Evolutionary conservation across 2,329 filamentous ascomycete species (phyloP), one percentile per base, ranked within the genome.

Genomic region (Ophiostoma triangulosporum): DNA sequence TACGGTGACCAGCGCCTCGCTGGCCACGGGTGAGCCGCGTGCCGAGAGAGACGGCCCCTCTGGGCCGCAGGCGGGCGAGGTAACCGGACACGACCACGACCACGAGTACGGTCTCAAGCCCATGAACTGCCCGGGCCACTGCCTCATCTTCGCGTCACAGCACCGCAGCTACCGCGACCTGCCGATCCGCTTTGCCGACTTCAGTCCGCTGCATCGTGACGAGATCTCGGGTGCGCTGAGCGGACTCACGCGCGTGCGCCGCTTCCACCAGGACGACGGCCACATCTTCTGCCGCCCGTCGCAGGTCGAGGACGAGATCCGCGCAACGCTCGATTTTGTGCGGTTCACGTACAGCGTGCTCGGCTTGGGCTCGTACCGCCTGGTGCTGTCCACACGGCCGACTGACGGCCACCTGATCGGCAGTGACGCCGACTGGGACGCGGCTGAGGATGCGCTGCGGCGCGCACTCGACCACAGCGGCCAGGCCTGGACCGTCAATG

Each of bases 51-150:
- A 49, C 11, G 20, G n/a, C 6, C 15, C 12, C n/a, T n/a, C n/a
- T 4, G 33, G 11, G 2, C 11, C 11, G 11, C n/a, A 31, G 0
- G 40, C n/a, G 8, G 20, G 4, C 3, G 27, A 29, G 14, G 17
- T 14, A 33, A 3, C 31, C 4, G 31, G 3, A 33, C n/a, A n/a
- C n/a, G n/a, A 12, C 31, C 22, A 29, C 12, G 22, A 27, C 26
- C 43, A 83, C 58, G 84, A 86, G 57, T 94, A 87, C 67, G 87
- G 86, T 17, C 70, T 95, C 60, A 95, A 95, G 67, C 88, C 88
- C 14, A 95, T 95, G 93, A 97, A 97, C 73, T 98, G 93, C 70
- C 93, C 93, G 4, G 89, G 89, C 27, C 91, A 97, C 70, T 94
- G 87, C 69, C 72, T 93, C 60, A 84, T 96, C 63, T 95, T 95